Conservation (phyloP, 352 stramenopile species). For the Elongisporangium prolatum region DNA sequence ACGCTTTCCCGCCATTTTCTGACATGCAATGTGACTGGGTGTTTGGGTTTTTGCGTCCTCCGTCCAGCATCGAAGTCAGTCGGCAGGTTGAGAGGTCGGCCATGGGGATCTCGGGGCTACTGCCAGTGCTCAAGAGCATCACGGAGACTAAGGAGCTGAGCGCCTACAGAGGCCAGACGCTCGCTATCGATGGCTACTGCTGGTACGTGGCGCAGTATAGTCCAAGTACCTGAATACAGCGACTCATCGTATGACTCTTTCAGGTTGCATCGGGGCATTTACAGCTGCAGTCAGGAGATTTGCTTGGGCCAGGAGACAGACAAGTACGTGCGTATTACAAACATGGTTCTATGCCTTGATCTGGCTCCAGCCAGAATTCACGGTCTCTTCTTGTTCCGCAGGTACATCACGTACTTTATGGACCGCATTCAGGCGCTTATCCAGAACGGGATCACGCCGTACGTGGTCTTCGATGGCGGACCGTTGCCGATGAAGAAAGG, state of each 20-base stretch:
- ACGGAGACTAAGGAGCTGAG: slow-evolving; percentile 51
- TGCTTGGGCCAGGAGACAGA: slow-evolving; percentile 62
- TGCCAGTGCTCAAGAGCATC: slow-evolving; percentile 75
- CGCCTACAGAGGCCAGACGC: slow-evolving; percentile 51
- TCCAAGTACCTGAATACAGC: background rate
- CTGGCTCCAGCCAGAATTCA: background rate
- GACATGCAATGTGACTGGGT: background rate
- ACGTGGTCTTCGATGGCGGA: slow-evolving; percentile 77
- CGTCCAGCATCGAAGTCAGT: slow-evolving; percentile 20
- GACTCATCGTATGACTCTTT: background rate
- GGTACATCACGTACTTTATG: slow-evolving; percentile 79
- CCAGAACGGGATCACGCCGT: slow-evolving; percentile 56
- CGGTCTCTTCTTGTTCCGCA: slow-evolving; percentile 10
- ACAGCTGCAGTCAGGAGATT: slow-evolving; percentile 68
- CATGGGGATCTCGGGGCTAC: slow-evolving; percentile 57
- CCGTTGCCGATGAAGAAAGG: slow-evolving; percentile 72
- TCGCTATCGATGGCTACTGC: slow-evolving; percentile 81
- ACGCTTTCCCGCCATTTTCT: slow-evolving; percentile 31
- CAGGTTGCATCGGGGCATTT: slow-evolving; percentile 80
- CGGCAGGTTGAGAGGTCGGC: background rate
- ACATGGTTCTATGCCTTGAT: too few species aligned
- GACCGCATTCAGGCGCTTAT: slow-evolving; percentile 45
- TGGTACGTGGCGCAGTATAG: slow-evolving; percentile 31
- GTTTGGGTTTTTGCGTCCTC: slow-evolving; percentile 1
- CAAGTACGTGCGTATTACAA: slow-evolving; percentile 44